Evolutionary conservation across 176 grass and related monocot genomes (phyloP).

Genomic region (Lolium perenne): DNA sequence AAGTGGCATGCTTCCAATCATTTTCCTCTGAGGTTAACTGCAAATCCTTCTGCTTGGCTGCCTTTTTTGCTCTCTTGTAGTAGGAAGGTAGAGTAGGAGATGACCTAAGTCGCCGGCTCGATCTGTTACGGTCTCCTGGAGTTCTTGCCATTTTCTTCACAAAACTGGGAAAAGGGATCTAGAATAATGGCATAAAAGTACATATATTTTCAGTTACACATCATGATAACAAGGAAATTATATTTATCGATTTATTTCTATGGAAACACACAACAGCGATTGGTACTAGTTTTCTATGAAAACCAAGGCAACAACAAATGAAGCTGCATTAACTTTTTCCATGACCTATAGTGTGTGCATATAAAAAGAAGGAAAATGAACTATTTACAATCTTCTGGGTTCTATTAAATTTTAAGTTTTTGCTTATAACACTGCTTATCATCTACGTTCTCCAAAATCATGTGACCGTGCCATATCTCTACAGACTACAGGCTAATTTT

Average conservation of each 20-base stretch:
- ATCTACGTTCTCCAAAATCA: constrained; percentile 13
- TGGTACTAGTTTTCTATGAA: constrained; percentile 24
- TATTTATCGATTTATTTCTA: neutral
- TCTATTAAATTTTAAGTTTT: neutral
- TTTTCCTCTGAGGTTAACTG: constrained; percentile 55
- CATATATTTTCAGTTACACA: constrained; percentile 33
- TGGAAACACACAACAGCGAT: neutral
- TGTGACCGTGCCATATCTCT: constrained; percentile 24
- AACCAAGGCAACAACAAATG: constrained; percentile 27
- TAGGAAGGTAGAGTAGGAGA: constrained; percentile 36
- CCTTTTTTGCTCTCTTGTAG: constrained; percentile 42
- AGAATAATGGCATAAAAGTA: constrained; percentile 24
- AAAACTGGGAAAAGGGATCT: constrained; percentile 41
- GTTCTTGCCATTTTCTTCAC: constrained; percentile 63
- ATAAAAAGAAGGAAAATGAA: constrained; percentile 4
- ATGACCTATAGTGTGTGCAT: neutral
- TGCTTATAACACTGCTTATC: constrained; percentile 2
- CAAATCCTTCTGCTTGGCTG: constrained; percentile 43
- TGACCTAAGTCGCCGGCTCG: constrained; percentile 26
- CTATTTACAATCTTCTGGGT: constrained; percentile 6
- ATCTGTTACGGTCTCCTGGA: constrained; percentile 30
- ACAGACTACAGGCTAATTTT: constrained; percentile 24
- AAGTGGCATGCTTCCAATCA: constrained; percentile 73
- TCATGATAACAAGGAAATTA: neutral
- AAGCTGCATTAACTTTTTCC: neutral